A percentile compares a stretch with the other conserved stretches of the same genome.
Conservation (phyloP, 2,329 filamentous ascomycete species). For the Talaromyces funiculosus region DNA sequence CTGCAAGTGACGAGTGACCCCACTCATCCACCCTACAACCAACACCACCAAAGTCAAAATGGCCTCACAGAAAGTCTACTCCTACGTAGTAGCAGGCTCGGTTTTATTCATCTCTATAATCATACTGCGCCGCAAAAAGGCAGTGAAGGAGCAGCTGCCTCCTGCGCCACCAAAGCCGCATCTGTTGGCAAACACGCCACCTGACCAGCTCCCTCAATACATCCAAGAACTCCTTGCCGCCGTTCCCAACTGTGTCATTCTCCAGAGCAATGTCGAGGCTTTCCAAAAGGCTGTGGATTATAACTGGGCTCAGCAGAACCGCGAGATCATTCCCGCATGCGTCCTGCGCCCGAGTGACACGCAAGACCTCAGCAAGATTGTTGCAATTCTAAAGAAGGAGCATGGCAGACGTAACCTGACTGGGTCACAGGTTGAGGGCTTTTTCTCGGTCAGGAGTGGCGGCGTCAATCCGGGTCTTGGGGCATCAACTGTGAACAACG, state of each 20-base stretch:
- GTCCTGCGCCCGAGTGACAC: slow-evolving; percentile 7
- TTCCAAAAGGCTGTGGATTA: slow-evolving; percentile 7
- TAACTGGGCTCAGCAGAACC: slow-evolving; percentile 12
- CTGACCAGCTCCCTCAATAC: slow-evolving; percentile 9
- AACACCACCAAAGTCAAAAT: neutral
- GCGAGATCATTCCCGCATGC: slow-evolving; percentile 12
- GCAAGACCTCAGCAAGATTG: slow-evolving; percentile 8
- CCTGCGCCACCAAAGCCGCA: slow-evolving; percentile 4
- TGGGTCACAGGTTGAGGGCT: slow-evolving; percentile 1
- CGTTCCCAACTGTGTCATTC: neutral
- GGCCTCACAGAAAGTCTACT: neutral
- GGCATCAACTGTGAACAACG: slow-evolving; percentile 8
- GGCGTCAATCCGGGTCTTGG: slow-evolving; percentile 8
- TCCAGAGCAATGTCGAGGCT: slow-evolving; percentile 3
- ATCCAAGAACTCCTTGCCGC: slow-evolving; percentile 6
- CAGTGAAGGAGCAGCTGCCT: neutral
- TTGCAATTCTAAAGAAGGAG: slow-evolving; percentile 5
- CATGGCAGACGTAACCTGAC: neutral
- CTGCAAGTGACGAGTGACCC: neutral
- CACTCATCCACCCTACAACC: neutral
- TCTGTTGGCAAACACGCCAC: slow-evolving; percentile 7
- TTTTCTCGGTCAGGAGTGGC: slow-evolving; percentile 6
- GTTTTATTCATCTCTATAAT: slow-evolving; percentile 1
- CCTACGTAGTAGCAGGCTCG: neutral
- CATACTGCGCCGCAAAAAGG: neutral